phyloP scores from a whole-genome alignment of 208 protist genomes.

The Trypanosoma vivax region DNA sequence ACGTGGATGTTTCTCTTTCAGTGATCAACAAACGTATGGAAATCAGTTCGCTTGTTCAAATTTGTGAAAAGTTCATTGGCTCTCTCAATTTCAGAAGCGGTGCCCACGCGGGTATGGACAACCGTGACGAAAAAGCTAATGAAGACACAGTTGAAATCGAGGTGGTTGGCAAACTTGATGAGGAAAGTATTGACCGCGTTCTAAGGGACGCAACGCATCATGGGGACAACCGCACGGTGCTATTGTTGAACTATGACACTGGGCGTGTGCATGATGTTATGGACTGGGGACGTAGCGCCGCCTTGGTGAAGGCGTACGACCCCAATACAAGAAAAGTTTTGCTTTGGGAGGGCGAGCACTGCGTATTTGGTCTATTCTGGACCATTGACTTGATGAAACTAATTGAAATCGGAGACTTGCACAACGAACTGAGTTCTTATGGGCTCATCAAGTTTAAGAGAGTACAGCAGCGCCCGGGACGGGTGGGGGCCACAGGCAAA shows the following conservation, averaged over 20 bases:
- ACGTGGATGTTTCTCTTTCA: slow-evolving; percentile 82
- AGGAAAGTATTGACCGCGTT: slow-evolving; percentile 60
- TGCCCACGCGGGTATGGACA: slow-evolving; percentile 2
- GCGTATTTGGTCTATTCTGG: slow-evolving; percentile 66
- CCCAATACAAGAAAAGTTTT: slow-evolving; percentile 53
- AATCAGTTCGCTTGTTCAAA: slow-evolving; percentile 68
- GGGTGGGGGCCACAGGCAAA: too few species aligned
- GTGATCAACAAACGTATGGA: slow-evolving; percentile 85
- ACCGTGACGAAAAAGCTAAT: background rate
- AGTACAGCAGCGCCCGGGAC: background rate
- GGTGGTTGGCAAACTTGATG: slow-evolving; percentile 63
- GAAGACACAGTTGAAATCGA: slow-evolving; percentile 44
- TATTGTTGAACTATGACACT: slow-evolving; percentile 82
- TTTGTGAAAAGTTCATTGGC: slow-evolving; percentile 76
- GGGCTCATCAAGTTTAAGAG: slow-evolving; percentile 61
- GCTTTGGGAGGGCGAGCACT: slow-evolving; percentile 79
- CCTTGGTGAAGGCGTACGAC: slow-evolving; percentile 70
- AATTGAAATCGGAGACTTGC: slow-evolving; percentile 70
- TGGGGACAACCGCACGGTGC: slow-evolving; percentile 35
- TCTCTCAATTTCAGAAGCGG: slow-evolving; percentile 27
- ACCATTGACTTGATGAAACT: slow-evolving; percentile 50
- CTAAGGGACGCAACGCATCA: slow-evolving; percentile 53
- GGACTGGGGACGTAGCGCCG: slow-evolving; percentile 64
- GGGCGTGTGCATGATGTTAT: slow-evolving; percentile 46
- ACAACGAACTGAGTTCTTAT: slow-evolving; percentile 66